Evolutionary conservation across 306 rosid genomes (phyloP).

Genomic region (Carpinus fangiana): DNA sequence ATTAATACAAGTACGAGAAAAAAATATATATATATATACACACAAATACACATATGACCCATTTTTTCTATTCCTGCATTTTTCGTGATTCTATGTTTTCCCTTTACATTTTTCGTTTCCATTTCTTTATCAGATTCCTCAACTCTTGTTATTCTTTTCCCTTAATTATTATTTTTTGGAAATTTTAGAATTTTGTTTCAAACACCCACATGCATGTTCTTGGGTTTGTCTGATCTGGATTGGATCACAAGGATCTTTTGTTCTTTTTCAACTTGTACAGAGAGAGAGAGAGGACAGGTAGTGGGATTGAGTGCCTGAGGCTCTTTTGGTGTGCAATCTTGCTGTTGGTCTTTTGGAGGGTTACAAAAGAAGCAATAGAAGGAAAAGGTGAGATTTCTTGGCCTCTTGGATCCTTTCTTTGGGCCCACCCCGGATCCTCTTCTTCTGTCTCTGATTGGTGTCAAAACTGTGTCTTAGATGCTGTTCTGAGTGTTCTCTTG

Average conservation of each 20-base stretch:
- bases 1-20: no score
- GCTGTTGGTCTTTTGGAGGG: constrained; percentile 35
- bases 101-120: no score
- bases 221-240: constrained; percentile 96
- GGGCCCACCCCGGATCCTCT: constrained; percentile 50
- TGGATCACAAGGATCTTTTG: constrained; percentile 84
- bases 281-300: constrained; percentile 8
- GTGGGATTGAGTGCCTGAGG: constrained; percentile 48
- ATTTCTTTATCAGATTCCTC: constrained; percentile 30
- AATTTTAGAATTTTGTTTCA: constrained; percentile 43
- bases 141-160: constrained; percentile 13
- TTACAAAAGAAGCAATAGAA: constrained; percentile 50
- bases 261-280: constrained; percentile 48
- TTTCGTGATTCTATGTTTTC: no score
- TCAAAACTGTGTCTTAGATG: constrained; percentile 15
- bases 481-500: constrained; percentile 39
- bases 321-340: constrained; percentile 39
- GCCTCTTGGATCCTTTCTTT: constrained; percentile 47
- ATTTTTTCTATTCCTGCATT: no score
- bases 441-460: constrained; percentile 35
- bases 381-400: constrained; percentile 60
- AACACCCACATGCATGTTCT: constrained; percentile 77
- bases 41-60: no score
- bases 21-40: no score
- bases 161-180: constrained; percentile 4